Evolutionary conservation across 192 early-diverging fungal species (phyloP).

Genomic region (Coemansia sp.): DNA sequence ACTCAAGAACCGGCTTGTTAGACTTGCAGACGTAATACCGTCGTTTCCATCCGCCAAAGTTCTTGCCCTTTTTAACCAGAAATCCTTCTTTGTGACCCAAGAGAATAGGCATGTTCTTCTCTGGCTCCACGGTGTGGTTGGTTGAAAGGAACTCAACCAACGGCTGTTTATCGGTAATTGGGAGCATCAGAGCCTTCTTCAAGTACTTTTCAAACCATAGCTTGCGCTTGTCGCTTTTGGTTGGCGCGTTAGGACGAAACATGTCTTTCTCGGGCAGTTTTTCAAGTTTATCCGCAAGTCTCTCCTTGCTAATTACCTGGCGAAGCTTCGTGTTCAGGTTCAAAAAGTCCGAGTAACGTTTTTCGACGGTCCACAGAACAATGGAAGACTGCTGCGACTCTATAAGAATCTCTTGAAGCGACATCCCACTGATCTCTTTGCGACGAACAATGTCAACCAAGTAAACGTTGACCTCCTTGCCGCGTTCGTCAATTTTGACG

Average conservation of each 20-base stretch:
- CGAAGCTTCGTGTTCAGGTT: slow-evolving; percentile 75
- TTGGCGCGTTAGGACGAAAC: slow-evolving; percentile 76
- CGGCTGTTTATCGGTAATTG: slow-evolving; percentile 61
- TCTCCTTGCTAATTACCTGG: slow-evolving; percentile 37
- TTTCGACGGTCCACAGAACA: slow-evolving; percentile 82
- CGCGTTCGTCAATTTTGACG: slow-evolving; percentile 74
- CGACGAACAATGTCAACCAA: slow-evolving; percentile 51
- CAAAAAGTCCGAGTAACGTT: slow-evolving; percentile 85
- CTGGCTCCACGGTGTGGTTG: slow-evolving; percentile 59
- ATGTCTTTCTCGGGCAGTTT: slow-evolving; percentile 84
- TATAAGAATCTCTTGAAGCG: slow-evolving; percentile 49
- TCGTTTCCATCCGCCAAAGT: slow-evolving; percentile 96
- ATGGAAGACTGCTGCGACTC: slow-evolving; percentile 51
- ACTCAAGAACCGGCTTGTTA: slow-evolving; percentile 68
- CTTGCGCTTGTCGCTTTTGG: slow-evolving; percentile 86
- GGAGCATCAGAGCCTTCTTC: slow-evolving; percentile 65
- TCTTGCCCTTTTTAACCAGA: slow-evolving; percentile 90
- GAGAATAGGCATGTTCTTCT: slow-evolving; percentile 55
- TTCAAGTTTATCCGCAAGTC: slow-evolving; percentile 60
- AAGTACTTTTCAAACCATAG: slow-evolving; percentile 82
- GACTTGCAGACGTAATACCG: slow-evolving; percentile 77
- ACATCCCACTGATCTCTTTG: slow-evolving; percentile 44
- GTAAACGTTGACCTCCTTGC: slow-evolving; percentile 68
- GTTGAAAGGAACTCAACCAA: slow-evolving; percentile 78
- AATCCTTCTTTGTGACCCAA: slow-evolving; percentile 78